Conservation (phyloP, 192 early-diverging fungal genomes). For the Podila clonocystis region DNA sequence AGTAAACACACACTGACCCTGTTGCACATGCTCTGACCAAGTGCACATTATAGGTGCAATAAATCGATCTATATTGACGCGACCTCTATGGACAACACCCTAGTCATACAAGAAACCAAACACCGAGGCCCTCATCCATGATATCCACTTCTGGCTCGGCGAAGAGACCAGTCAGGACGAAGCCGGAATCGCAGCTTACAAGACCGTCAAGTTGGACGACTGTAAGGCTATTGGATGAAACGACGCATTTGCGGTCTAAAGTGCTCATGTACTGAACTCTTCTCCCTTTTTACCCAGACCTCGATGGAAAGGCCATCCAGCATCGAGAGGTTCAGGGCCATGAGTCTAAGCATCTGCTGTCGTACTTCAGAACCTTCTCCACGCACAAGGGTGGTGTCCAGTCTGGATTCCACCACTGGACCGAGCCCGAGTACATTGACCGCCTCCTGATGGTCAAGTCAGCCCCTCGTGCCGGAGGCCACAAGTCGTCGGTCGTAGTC, state of each 20-base stretch:
- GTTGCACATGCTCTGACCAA: not conserved
- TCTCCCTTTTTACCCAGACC: conserved; percentile 45
- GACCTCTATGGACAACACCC: not conserved
- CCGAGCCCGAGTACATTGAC: conserved; percentile 55
- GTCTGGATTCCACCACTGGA: conserved; percentile 77
- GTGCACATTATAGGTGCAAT: too few species aligned
- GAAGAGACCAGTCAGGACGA: conserved; percentile 79
- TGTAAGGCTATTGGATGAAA: conserved; percentile 50
- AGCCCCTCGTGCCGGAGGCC: conserved; percentile 35
- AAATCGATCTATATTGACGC: not conserved
- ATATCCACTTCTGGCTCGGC: conserved; percentile 90
- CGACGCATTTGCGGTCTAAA: not conserved
- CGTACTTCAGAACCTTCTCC: conserved; percentile 70
- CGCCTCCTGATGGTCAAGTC: conserved; percentile 69
- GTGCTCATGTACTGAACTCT: not conserved
- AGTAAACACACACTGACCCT: conserved; percentile 45
- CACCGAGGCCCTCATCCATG: conserved; percentile 69
- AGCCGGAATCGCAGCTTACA: conserved; percentile 88
- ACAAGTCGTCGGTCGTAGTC: conserved; percentile 62
- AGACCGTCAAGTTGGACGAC: conserved; percentile 81
- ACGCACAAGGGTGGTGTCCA: conserved; percentile 74
- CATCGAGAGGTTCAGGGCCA: conserved; percentile 81
- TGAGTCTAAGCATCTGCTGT: conserved; percentile 73
- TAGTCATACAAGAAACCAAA: conserved; percentile 71
- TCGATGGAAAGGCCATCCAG: conserved; percentile 74